Conservation (phyloP, 1,139 yeast genomes). For the Meyerozyma smithsonii region DNA sequence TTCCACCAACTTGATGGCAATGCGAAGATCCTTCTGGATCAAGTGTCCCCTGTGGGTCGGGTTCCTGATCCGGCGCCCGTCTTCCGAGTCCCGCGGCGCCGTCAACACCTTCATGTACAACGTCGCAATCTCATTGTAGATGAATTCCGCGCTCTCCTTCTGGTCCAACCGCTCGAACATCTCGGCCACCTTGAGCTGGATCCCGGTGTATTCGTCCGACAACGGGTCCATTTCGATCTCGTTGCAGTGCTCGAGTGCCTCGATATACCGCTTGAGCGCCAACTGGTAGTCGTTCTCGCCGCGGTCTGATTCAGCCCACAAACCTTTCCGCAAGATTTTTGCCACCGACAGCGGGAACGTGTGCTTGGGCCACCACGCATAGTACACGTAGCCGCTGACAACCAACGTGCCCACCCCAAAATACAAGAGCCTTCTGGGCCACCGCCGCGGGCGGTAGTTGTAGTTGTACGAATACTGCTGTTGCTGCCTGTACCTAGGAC, state of each 20-base stretch:
- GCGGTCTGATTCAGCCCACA: constrained; percentile 79
- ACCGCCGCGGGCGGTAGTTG: constrained; percentile 16
- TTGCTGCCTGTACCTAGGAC: neutral
- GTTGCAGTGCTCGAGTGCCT: constrained; percentile 44
- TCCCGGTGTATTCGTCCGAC: constrained; percentile 74
- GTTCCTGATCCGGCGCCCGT: constrained; percentile 19
- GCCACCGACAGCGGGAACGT: constrained; percentile 59
- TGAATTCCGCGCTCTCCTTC: constrained; percentile 56
- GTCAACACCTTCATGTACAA: constrained; percentile 57
- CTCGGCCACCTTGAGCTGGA: constrained; percentile 81
- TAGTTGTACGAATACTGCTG: constrained; percentile 14
- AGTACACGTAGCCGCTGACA: constrained; percentile 38
- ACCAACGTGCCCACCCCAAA: constrained; percentile 25
- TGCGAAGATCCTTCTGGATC: constrained; percentile 67
- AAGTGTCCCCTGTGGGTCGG: constrained; percentile 47
- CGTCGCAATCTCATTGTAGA: constrained; percentile 65
- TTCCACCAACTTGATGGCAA: constrained; percentile 64
- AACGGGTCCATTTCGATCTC: constrained; percentile 47
- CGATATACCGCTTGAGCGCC: constrained; percentile 65
- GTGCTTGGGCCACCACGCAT: constrained; percentile 59
- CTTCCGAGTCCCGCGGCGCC: constrained; percentile 21
- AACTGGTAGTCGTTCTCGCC: constrained; percentile 56
- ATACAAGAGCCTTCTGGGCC: constrained; percentile 18
- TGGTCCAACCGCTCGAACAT: constrained; percentile 69
- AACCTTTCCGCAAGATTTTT: constrained; percentile 60